Conservation (phyloP, 495 filamentous ascomycete genomes). For the Hypoxylon perforatum region DNA sequence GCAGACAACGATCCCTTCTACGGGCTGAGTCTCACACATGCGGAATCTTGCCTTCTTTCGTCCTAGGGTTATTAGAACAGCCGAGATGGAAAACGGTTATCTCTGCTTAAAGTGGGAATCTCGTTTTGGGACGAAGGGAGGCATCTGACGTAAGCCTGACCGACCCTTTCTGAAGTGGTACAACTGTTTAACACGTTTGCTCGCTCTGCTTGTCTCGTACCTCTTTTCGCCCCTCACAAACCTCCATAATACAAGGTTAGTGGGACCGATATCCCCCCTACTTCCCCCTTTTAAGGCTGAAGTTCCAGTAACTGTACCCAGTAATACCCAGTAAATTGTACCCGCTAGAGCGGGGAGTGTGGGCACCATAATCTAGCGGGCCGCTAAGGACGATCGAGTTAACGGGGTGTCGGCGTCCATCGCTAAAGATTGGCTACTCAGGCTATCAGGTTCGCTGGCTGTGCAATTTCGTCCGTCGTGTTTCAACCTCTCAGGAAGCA, state of each 20-base stretch:
- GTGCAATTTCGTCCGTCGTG: background rate
- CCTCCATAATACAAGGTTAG: slow-evolving; percentile 11
- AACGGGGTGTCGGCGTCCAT: background rate
- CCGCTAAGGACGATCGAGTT: slow-evolving; percentile 3
- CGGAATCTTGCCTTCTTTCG: background rate
- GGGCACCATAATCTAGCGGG: slow-evolving; percentile 4
- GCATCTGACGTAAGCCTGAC: slow-evolving; percentile 34
- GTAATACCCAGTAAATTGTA: too few relatives aligned
- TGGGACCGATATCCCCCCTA: slow-evolving; percentile 2
- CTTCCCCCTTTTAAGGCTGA: slow-evolving; percentile 38
- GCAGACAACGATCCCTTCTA: background rate
- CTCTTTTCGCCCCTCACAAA: background rate
- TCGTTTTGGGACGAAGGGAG: background rate
- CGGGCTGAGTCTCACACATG: background rate
- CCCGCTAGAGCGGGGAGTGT: background rate
- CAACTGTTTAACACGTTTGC: too few relatives aligned
- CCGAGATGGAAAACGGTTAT: background rate
- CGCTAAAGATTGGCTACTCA: background rate
- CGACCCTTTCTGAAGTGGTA: slow-evolving; percentile 1
- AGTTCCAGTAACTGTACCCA: background rate
- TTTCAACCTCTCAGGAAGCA: background rate
- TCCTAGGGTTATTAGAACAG: background rate
- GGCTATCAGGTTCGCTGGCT: slow-evolving; percentile 11
- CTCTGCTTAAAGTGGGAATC: slow-evolving; percentile 19
- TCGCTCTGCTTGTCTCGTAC: too few relatives aligned